Conservation (phyloP, 805 yeast species). For the Candida morakotiae region DNA sequence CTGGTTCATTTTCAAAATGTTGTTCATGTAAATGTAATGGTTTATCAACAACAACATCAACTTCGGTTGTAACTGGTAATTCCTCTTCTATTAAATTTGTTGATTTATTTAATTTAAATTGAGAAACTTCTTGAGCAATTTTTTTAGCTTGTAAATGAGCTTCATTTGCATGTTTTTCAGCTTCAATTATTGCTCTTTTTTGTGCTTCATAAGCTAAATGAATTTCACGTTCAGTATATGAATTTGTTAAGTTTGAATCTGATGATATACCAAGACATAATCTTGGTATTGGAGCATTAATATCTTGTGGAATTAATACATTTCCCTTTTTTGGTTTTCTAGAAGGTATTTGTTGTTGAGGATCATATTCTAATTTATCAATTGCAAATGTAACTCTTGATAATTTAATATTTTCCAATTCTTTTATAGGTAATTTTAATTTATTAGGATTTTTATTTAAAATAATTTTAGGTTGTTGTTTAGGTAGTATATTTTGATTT, state of each 20-base stretch:
- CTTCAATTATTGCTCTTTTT: conserved; percentile 49
- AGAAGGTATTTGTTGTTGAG: conserved; percentile 65
- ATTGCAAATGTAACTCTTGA: conserved; percentile 75
- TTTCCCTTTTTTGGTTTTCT: conserved; percentile 52
- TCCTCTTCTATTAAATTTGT: conserved; percentile 11
- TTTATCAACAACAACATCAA: conserved; percentile 54
- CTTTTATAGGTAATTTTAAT: conserved; percentile 24
- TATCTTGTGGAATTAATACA: conserved; percentile 58
- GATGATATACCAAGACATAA: conserved; percentile 66
- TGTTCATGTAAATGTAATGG: conserved; percentile 64
- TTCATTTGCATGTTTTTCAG: conserved; percentile 70
- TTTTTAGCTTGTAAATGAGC: conserved; percentile 70
- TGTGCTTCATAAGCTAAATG: conserved; percentile 58
- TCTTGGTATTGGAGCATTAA: conserved; percentile 57
- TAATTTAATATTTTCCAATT: conserved; percentile 33
- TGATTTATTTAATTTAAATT: conserved; percentile 28
- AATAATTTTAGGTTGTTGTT: conserved; percentile 22
- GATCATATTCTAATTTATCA: conserved; percentile 69
- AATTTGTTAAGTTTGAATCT: conserved; percentile 22
- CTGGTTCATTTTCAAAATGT: conserved; percentile 32
- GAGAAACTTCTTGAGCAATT: conserved; percentile 61
- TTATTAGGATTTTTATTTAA: conserved; percentile 44
- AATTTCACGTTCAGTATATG: conserved; percentile 45
- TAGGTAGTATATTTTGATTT: not conserved
- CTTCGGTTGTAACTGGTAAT: conserved; percentile 7